Evolutionary conservation across 768 basidiomycete genomes (phyloP), one percentile per base, ranked within the genome.

Genomic region (Flagelloscypha sp.): DNA sequence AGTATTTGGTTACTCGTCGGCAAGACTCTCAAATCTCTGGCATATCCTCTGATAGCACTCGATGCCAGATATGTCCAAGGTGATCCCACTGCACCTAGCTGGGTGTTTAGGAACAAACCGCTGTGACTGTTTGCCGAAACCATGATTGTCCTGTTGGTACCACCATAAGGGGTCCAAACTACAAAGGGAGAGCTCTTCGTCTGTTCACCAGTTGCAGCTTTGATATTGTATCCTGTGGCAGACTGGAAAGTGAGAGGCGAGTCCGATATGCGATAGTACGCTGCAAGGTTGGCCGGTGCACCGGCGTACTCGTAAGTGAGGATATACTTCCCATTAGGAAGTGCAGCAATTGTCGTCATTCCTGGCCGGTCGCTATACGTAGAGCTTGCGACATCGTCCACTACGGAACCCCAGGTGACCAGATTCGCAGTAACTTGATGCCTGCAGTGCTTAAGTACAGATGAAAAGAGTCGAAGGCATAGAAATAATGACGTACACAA

Each of bases 281-380:
- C 33, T 1, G 33, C 45, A 29, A 40, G 46, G 15, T 18, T 36
- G 27, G 24, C 42, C 4, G 39, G 39, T 12, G 42, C 34, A 24
- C 37, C 37, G 21, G 40, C 35, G 35, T 41, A 47, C 23, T 49
- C 48, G 25, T 47, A 49, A 8, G 48, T 43, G 27, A 45, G 25
- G 22, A 49, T 47, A 27, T 28, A 49, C 23, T 37, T 34, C 8
- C 46, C 41, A 27, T 47, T 49, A 12, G 46, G 43, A 2, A 49
- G 30, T 10, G 21, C 25, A 2, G 48, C 41, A 13, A 49, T 40
- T 12, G 39, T 45, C 19, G 43, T 37, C 48, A 49, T 49, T 5
- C 48, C 48, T 12, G 46, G 48, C 15, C 48, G 48, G n/a, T 33
- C 37, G 32, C 36, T 25, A 33, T 40, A 49, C 8, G 38, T 40